Base-by-base conservation (phyloP, 768 basidiomycete genomes). In the Boletus fagicola region DNA sequence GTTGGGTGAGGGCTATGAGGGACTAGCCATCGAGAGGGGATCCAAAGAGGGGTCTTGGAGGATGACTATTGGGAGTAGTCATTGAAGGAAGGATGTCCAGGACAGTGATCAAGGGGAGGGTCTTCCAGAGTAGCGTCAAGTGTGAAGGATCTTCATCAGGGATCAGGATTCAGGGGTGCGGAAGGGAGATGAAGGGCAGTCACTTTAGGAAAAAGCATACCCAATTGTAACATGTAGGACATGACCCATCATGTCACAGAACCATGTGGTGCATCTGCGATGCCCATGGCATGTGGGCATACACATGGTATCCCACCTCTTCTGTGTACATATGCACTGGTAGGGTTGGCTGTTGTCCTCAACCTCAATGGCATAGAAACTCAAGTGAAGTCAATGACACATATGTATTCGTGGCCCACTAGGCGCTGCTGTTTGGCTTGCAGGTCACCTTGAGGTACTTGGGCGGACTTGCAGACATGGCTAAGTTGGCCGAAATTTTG, bases 391-490 rank as follows among this genome's bases (percentile, higher is more conserved):
- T 74, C 64, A 7, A 72, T 53, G 0, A 65, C 52, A 12, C 51
- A 63, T 0, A 65, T 67, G 13, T 51, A 45, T 1, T 67, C 43
- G 5, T 71, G 67, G 1, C 60, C 59, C 5, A 67, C 44, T 0
- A 79, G 60, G 0, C 61, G 7, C 42, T 72, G 66, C 49, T 80
- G 77, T 51, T 79, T 80, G 0, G 65, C 65, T 0, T 63, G 42
- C 0, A 81, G 74, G 58, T 80, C 71, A 0, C 78, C 74, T 24
- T 75, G 73, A 1, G 66, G 69, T 56, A 76, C 58, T 8, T 72
- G 64, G 2, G 69, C 62, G 0, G 74, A 61, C 40, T 71, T 48
- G 0, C 66, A 71, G 9, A 71, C 58, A 1, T 67, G 61, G 54
- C 75, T 78, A 26, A 54, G 10, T 22, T 18, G 40, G n/a, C 9